Base-by-base conservation (phyloP, 2,329 filamentous ascomycete genomes). In the Ceratocystiopsis brevicomis region DNA sequence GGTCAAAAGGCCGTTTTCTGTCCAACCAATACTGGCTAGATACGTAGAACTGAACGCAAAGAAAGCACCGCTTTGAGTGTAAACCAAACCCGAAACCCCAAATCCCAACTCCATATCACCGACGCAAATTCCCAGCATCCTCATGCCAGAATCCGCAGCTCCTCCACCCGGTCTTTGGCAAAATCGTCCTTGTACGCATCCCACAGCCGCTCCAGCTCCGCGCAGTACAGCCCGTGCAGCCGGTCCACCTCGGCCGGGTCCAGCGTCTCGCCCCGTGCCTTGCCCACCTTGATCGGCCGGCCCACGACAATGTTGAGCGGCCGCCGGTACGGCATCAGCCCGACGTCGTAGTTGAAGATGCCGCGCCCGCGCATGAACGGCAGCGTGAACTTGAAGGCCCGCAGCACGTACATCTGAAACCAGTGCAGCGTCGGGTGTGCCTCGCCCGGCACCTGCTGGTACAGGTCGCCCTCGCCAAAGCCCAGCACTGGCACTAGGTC, bases 291-390 rank as follows among this genome's bases (percentile, higher is more conserved):
- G 48, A 95, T 85, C 0, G 88, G 86, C 42, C 73, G 69, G 4
- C 88, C 88, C 14, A 94, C 82, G 13, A 98, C 87, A 40, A 95
- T 75, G 56, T 96, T 90, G 46, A 98, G 66, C 12, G 85, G 79
- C 41, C 78, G 69, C 13, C 90, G 76, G 59, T 95, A 96, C 0
- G 90, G 90, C 83, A 96, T 86, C 53, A 96, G 65, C 4, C 90
- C 90, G 14, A 95, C 84, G 58, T 98, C 90, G 57, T 98, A 96
- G 60, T 98, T 98, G 63, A 96, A 94, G 37, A 96, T 78, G 13
- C 88, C 88, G 21, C 87, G 66, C 3, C 87, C 88, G 58, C 94
- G 86, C 53, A 95, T 81, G 25, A 93, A 71, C 1, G 90, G 87
- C 12, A 96, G 69, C 0, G 90, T 96, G 54, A 95, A 98, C 42